Conservation (phyloP, 2,329 filamentous ascomycete species). For the Penicillium thymicola region DNA sequence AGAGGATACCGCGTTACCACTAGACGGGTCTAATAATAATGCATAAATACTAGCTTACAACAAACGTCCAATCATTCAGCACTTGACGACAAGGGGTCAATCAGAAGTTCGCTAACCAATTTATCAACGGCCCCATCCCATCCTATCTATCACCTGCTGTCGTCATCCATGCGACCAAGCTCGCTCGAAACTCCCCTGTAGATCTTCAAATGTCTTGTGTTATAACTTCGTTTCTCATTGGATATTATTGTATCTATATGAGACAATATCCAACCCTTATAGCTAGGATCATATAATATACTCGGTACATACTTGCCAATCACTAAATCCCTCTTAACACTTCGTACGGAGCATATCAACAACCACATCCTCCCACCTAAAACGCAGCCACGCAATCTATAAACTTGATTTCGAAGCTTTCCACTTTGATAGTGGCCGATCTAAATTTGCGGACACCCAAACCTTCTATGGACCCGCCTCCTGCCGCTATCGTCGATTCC, state of each 20-base stretch:
- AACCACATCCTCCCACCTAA: not conserved
- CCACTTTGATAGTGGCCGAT: constrained; percentile 21
- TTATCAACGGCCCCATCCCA: constrained; percentile 10
- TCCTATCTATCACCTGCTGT: constrained; percentile 13
- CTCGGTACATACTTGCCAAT: not conserved
- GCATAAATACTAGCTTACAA: constrained; percentile 4
- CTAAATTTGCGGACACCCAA: constrained; percentile 29
- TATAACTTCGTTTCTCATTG: not conserved
- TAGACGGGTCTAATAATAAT: not conserved
- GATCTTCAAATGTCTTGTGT: constrained; percentile 1
- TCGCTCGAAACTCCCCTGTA: constrained; percentile 15
- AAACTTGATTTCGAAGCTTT: constrained; percentile 3
- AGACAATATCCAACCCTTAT: not conserved
- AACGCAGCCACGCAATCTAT: not conserved
- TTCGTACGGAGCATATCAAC: not conserved
- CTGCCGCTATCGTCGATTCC: constrained; percentile 23
- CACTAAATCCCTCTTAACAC: not conserved
- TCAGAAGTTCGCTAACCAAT: not conserved
- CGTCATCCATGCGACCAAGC: constrained; percentile 16
- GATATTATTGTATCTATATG: not conserved
- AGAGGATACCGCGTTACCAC: not conserved
- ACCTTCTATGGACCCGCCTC: constrained; percentile 23
- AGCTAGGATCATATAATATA: not conserved
- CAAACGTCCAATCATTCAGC: not conserved
- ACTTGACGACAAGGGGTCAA: not conserved